A percentile compares a stretch with the other conserved stretches of the same genome.
phyloP scores from a whole-genome alignment of 73 alveolate species.

The Paramecium primaurelia region DNA sequence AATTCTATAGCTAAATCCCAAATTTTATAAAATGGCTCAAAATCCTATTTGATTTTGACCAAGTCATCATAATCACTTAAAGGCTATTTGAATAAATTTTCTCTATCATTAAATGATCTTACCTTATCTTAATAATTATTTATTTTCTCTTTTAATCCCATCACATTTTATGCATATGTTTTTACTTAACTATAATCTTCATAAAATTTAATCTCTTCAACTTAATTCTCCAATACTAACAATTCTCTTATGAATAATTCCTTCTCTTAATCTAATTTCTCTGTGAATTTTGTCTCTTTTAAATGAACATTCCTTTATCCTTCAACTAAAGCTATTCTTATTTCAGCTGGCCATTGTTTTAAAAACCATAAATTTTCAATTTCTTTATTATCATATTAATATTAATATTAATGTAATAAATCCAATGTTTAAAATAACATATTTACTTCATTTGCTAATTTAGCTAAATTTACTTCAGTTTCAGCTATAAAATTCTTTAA shows the following conservation, averaged over 20 bases:
- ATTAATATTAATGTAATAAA: background rate
- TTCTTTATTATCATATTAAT: constrained; percentile 3
- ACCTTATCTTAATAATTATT: constrained; percentile 68
- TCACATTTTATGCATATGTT: constrained; percentile 65
- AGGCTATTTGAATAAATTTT: constrained; percentile 67
- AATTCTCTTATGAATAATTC: constrained; percentile 71
- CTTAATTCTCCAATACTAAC: constrained; percentile 47
- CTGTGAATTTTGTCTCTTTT: constrained; percentile 76
- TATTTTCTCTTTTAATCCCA: constrained; percentile 69
- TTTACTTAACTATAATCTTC: constrained; percentile 66
- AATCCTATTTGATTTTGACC: constrained; percentile 66
- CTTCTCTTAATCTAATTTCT: constrained; percentile 79
- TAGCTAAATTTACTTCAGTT: constrained; percentile 59
- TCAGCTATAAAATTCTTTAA: constrained; percentile 54
- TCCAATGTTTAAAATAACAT: background rate
- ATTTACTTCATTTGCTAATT: constrained; percentile 7
- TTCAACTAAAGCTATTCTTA: constrained; percentile 65
- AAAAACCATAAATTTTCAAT: constrained; percentile 24
- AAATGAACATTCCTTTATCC: constrained; percentile 73
- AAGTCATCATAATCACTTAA: constrained; percentile 76
- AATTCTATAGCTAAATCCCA: constrained; percentile 80
- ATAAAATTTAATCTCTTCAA: constrained; percentile 76
- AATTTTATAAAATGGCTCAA: constrained; percentile 74
- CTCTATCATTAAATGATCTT: constrained; percentile 82
- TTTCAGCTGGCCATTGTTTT: constrained; percentile 71